Conservation (phyloP, 805 yeast species). For the Lachancea lanzarotensis region DNA sequence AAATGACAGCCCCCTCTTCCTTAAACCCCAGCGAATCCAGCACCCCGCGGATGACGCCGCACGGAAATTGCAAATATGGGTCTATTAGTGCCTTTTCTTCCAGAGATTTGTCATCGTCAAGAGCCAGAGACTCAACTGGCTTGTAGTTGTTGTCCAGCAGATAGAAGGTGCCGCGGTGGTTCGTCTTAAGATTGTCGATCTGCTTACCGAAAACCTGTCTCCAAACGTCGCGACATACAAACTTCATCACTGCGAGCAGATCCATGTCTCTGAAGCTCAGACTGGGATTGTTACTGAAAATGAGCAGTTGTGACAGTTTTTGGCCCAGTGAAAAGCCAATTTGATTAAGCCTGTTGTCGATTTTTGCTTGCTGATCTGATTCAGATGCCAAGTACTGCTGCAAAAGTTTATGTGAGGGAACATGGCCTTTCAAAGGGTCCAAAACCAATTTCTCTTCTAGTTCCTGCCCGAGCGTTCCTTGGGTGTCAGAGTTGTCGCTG, state of each 20-base stretch:
- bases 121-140: slow-evolving; percentile 24
- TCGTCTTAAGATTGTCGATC: slow-evolving; percentile 87
- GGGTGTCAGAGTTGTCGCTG: slow-evolving; percentile 13
- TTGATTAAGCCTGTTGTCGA: slow-evolving; percentile 52
- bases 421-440: background rate
- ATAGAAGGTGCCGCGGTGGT: slow-evolving; percentile 57
- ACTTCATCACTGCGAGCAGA: slow-evolving; percentile 79
- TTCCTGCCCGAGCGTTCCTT: slow-evolving; percentile 6
- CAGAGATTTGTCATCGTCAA: slow-evolving; percentile 16
- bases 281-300: slow-evolving; percentile 43
- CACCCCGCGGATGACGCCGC: slow-evolving; percentile 31
- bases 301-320: slow-evolving; percentile 44
- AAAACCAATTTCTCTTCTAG: background rate
- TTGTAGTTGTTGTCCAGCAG: slow-evolving; percentile 28
- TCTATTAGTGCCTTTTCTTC: slow-evolving; percentile 23
- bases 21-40: slow-evolving; percentile 26
- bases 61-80: slow-evolving; percentile 31
- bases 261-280: slow-evolving; percentile 48
- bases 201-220: slow-evolving; percentile 70
- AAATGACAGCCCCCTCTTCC: slow-evolving; percentile 19
- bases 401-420: slow-evolving; percentile 27
- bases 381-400: slow-evolving; percentile 29
- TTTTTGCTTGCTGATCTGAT: slow-evolving; percentile 40
- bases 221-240: slow-evolving; percentile 92
- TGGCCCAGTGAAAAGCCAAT: slow-evolving; percentile 69